A percentile compares a stretch with the other conserved stretches of the same genome.
These are phyloP conservation scores for Yamadazyma taylorii DNA, from an alignment of 1,139 yeast species.

Conservation along the genomic window DNA sequence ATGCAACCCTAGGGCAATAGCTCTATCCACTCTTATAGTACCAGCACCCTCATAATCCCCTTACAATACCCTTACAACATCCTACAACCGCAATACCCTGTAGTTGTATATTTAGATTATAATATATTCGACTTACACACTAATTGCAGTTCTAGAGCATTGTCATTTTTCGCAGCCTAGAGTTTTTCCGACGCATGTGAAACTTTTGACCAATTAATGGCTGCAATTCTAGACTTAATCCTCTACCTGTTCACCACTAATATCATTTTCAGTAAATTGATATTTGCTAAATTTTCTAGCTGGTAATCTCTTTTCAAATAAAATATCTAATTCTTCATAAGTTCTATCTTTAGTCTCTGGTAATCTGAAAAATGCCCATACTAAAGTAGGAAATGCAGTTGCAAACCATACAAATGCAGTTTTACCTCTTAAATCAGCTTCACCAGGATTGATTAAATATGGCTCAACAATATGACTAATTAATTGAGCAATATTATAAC, in stretches of 20 bases:
- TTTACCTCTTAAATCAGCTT: conserved; percentile 56
- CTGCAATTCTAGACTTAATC: conserved; percentile 1
- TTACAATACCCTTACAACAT: too few relatives aligned
- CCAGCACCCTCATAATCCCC: too few relatives aligned
- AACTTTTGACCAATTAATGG: not conserved
- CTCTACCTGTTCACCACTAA: not conserved
- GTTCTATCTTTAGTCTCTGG: conserved; percentile 60
- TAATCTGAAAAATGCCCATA: conserved; percentile 51
- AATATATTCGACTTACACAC: too few relatives aligned
- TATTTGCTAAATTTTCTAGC: conserved; percentile 34
- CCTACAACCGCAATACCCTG: too few relatives aligned
- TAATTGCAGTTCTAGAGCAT: too few relatives aligned
- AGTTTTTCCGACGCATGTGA: not conserved
- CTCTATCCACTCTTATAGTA: too few relatives aligned
- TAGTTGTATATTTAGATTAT: too few relatives aligned
- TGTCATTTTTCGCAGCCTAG: too few relatives aligned
- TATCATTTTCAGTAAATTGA: not conserved
- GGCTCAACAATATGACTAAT: conserved; percentile 47
- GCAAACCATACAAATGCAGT: conserved; percentile 58
- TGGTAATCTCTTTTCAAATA: conserved; percentile 43
- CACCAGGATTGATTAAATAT: conserved; percentile 55
- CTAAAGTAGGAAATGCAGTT: conserved; percentile 33
- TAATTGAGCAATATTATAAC: conserved; percentile 42
- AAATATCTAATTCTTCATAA: conserved; percentile 54
- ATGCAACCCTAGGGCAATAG: too few relatives aligned